These are phyloP conservation scores for Nicotiana obtusifolia DNA, from an alignment of 257 asterid species.

Conservation along the genomic window DNA sequence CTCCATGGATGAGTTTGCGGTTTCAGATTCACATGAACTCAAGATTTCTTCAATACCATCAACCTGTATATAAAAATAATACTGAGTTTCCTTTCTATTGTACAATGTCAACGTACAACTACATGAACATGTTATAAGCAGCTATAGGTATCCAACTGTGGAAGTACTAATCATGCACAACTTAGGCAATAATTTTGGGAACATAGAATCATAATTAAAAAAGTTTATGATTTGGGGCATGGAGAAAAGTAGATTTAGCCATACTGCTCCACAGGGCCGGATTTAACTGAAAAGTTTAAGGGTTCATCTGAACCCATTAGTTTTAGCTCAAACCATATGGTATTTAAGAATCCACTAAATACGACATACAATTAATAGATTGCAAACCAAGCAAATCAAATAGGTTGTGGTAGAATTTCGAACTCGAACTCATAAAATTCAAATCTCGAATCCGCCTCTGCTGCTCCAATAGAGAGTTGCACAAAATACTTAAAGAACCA, in stretches of 20 bases:
- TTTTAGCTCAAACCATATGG: no score
- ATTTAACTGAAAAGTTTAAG: no score
- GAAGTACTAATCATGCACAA: background rate
- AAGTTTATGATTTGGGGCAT: background rate
- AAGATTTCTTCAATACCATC: constrained; percentile 67
- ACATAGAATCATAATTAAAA: background rate
- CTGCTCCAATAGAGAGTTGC: no score
- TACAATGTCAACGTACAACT: background rate
- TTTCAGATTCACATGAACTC: constrained; percentile 35
- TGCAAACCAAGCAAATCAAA: no score
- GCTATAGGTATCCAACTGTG: background rate
- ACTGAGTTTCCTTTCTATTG: background rate
- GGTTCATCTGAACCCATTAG: no score
- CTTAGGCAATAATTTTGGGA: background rate
- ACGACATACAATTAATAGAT: no score
- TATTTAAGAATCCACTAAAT: no score
- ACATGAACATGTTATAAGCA: background rate
- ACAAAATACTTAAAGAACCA: no score
- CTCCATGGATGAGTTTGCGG: constrained; percentile 41
- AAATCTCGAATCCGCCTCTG: no score
- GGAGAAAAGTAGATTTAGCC: background rate
- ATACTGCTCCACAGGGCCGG: no score
- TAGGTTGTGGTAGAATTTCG: no score
- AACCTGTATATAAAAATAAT: constrained; percentile 33
- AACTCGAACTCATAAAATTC: no score